Evolutionary conservation across 1,139 yeast genomes (phyloP).

Genomic region (Candida sp.): DNA sequence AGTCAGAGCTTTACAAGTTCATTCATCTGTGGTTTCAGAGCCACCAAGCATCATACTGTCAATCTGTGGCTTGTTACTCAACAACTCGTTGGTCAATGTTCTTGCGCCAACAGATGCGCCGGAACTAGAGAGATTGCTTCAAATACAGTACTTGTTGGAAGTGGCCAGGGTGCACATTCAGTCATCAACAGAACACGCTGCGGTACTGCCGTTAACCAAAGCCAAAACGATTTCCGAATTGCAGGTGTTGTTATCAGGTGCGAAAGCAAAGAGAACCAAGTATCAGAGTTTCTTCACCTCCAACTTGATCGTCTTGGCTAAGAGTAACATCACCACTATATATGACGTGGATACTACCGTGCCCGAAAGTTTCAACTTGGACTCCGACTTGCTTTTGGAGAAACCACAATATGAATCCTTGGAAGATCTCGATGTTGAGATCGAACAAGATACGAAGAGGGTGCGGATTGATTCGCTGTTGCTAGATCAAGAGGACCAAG

Average conservation of each 20-base stretch:
- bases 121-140: constrained; percentile 37
- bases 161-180: constrained; percentile 64
- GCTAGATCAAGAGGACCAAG: constrained; percentile 29
- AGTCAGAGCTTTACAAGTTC: constrained; percentile 65
- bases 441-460: constrained; percentile 39
- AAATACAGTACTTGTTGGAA: constrained; percentile 64
- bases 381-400: constrained; percentile 83
- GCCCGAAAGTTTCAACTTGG: constrained; percentile 64
- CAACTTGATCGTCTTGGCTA: constrained; percentile 80
- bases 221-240: constrained; percentile 66
- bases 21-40: constrained; percentile 63
- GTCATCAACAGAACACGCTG: constrained; percentile 62
- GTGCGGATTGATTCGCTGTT: constrained; percentile 40
- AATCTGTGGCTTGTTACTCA: constrained; percentile 42
- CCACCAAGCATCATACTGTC: constrained; percentile 51
- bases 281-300: constrained; percentile 75
- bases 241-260: constrained; percentile 77
- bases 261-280: constrained; percentile 87
- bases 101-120: constrained; percentile 31
- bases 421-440: constrained; percentile 49
- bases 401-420: constrained; percentile 69
- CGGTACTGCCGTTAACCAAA: constrained; percentile 52
- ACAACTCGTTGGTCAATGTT: constrained; percentile 31
- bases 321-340: constrained; percentile 42
- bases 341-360: constrained; percentile 20